Evolutionary conservation across 345 rosid genomes (phyloP).

Genomic region (Citrus medica): DNA sequence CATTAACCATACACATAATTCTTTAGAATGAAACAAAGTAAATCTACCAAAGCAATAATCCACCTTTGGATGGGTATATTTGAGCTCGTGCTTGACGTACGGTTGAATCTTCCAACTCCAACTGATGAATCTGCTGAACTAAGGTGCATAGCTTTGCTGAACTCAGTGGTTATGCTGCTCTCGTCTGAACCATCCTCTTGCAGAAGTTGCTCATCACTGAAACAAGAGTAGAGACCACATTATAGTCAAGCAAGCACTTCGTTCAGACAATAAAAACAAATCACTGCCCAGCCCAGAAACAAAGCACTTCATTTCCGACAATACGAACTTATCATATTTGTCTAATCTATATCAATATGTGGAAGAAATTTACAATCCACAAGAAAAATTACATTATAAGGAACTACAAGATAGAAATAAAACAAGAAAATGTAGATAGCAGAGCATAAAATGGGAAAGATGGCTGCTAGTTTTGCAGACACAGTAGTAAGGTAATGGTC

Average conservation of each 20-base stretch:
- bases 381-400: neutral
- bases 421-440: neutral
- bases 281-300: neutral
- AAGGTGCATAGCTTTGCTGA: constrained; percentile 68
- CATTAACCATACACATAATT: neutral
- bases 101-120: constrained; percentile 51
- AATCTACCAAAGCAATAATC: constrained; percentile 6
- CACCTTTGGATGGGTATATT: constrained; percentile 63
- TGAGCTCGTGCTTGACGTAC: constrained; percentile 38
- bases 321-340: neutral
- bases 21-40: neutral
- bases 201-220: constrained; percentile 83
- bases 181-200: constrained; percentile 78
- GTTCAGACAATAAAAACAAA: neutral
- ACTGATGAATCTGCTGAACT: constrained; percentile 52
- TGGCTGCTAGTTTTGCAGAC: neutral
- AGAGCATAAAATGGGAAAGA: neutral
- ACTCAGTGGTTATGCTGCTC: constrained; percentile 51
- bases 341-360: neutral
- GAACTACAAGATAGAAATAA: neutral
- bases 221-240: constrained; percentile 12
- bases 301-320: neutral
- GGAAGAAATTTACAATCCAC: neutral
- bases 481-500: neutral
- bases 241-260: neutral